These are phyloP conservation scores for Sarocladium strictum DNA, from an alignment of 2,329 filamentous ascomycete species.

Conservation along the genomic window DNA sequence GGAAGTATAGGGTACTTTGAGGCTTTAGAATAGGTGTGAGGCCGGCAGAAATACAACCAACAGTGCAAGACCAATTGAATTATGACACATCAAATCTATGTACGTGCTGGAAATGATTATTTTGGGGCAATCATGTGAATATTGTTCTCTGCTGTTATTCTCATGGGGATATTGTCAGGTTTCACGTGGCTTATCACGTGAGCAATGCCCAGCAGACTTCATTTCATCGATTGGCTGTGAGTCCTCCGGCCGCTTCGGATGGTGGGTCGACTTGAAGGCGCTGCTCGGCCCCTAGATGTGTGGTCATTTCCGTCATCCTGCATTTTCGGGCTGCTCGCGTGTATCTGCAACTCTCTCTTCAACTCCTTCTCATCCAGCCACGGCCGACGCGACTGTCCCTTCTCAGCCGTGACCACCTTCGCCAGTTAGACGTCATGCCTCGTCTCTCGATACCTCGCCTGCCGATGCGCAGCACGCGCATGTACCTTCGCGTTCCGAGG, in stretches of 20 bases:
- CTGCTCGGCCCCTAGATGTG: not conserved
- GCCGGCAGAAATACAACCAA: too few relatives aligned
- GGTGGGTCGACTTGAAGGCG: not conserved
- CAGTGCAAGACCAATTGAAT: too few relatives aligned
- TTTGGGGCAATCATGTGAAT: too few relatives aligned
- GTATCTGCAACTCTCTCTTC: not conserved
- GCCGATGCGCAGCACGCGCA: conserved; percentile 20
- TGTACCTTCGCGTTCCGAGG: conserved; percentile 32
- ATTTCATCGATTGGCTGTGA: not conserved
- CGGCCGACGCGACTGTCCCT: not conserved
- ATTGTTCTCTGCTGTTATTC: too few relatives aligned
- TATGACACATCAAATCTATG: too few relatives aligned
- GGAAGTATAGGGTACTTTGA: too few relatives aligned
- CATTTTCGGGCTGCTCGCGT: conserved; percentile 10
- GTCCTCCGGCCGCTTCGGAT: not conserved
- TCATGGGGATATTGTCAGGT: too few relatives aligned
- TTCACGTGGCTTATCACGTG: not conserved
- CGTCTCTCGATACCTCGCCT: conserved; percentile 4
- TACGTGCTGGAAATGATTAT: too few relatives aligned
- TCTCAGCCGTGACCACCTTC: too few relatives aligned
- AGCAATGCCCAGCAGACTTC: conserved; percentile 10
- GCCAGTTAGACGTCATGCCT: conserved; percentile 1
- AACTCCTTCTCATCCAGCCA: not conserved
- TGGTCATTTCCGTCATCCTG: conserved; percentile 18
- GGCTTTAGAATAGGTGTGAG: too few relatives aligned